Evolutionary conservation across 305 asterid species (phyloP).

Genomic region (Fraxinus dipetala): DNA sequence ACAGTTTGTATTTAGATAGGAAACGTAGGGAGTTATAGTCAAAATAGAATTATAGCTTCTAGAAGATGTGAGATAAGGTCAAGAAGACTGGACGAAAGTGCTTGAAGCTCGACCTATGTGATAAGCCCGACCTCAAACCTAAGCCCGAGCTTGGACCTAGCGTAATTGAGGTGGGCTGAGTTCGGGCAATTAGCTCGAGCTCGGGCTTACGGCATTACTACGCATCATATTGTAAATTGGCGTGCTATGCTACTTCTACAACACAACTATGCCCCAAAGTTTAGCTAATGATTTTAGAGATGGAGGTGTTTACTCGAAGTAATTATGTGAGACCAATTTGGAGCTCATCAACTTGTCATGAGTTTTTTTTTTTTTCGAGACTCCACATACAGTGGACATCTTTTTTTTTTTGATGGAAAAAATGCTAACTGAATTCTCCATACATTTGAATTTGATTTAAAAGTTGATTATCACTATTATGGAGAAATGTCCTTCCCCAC

Average conservation of each 20-base stretch:
- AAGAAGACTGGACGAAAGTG: no score
- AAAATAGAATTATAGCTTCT: no score
- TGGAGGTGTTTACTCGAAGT: background rate
- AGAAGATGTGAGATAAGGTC: no score
- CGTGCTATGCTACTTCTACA: background rate
- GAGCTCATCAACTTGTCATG: background rate
- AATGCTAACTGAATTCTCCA: background rate
- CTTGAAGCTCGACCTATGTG: no score
- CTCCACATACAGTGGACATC: background rate
- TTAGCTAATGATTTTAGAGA: background rate
- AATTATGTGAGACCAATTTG: background rate
- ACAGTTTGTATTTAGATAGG: no score
- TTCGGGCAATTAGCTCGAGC: no score
- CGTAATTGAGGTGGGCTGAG: no score
- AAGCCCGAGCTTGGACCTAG: no score
- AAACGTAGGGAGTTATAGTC: no score
- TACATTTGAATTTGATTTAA: conserved; percentile 9
- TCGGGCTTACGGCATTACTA: no score
- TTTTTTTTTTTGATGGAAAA: background rate
- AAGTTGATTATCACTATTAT: background rate
- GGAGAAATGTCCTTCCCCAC: background rate
- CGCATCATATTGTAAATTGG: background rate
- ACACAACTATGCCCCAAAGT: background rate
- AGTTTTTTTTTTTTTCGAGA: background rate
- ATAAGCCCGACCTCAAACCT: no score